phyloP scores from a whole-genome alignment of 768 basidiomycete species.

The Clavaria fumosa region DNA sequence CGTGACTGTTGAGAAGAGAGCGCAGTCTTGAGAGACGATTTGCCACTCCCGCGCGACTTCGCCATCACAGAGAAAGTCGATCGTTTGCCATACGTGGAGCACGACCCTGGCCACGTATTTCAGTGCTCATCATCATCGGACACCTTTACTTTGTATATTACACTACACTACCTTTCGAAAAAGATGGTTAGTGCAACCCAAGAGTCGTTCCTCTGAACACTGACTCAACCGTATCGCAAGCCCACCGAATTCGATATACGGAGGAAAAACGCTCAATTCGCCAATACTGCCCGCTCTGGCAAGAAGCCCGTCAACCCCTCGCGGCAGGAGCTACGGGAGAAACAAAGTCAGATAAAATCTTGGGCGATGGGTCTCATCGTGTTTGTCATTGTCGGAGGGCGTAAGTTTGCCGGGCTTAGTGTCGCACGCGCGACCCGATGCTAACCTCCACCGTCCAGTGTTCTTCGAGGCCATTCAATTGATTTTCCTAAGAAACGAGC shows the following conservation, averaged over 20 bases:
- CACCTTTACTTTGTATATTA: too few species aligned
- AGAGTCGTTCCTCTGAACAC: background rate
- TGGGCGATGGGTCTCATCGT: constrained; percentile 62
- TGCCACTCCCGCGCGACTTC: constrained; percentile 32
- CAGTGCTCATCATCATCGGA: too few species aligned
- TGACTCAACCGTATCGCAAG: constrained; percentile 22
- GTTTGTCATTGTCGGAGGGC: constrained; percentile 72
- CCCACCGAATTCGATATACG: constrained; percentile 76
- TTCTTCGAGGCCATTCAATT: too few species aligned
- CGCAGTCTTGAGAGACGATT: constrained; percentile 45
- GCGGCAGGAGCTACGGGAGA: constrained; percentile 51
- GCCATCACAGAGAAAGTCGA: too few species aligned
- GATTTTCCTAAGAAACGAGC: too few species aligned
- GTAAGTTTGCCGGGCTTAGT: too few species aligned
- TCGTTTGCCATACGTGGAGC: too few species aligned
- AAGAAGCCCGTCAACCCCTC: constrained; percentile 65
- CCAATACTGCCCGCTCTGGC: constrained; percentile 51
- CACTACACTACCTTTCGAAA: background rate
- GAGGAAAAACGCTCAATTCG: constrained; percentile 69
- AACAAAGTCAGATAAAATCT: constrained; percentile 58
- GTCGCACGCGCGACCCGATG: too few species aligned
- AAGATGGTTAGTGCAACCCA: background rate
- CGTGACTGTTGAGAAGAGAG: constrained; percentile 57
- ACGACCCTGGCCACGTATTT: too few species aligned
- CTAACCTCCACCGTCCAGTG: too few species aligned